Conservation (phyloP, 1,139 yeast genomes). For the Candida frijolesensis region DNA sequence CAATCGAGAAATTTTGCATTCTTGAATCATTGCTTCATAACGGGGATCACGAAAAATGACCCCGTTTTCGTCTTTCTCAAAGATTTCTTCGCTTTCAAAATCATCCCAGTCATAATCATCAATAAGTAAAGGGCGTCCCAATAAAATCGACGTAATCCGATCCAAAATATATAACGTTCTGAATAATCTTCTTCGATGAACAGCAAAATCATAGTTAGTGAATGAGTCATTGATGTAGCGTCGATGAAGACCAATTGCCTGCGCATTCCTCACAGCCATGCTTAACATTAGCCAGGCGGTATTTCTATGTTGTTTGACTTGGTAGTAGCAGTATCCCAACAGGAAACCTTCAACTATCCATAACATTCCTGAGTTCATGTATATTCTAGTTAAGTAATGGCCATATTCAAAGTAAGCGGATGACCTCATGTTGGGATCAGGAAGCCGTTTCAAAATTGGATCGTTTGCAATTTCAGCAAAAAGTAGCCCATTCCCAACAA, state of each 20-base stretch:
- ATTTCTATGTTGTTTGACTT: conserved; percentile 35
- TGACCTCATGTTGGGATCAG: conserved; percentile 12
- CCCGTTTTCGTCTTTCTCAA: conserved; percentile 11
- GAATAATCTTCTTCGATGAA: conserved; percentile 37
- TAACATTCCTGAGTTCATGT: conserved; percentile 21
- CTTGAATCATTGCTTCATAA: conserved; percentile 13
- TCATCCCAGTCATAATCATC: conserved; percentile 47
- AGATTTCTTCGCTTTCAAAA: conserved; percentile 14
- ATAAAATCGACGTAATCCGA: conserved; percentile 36
- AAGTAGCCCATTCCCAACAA: conserved; percentile 15
- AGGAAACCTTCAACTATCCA: conserved; percentile 45
- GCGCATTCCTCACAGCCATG: conserved; percentile 17
- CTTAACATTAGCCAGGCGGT: conserved; percentile 37
- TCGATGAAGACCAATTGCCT: conserved; percentile 18
- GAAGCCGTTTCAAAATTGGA: conserved; percentile 10
- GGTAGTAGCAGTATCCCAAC: conserved; percentile 38
- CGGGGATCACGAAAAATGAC: conserved; percentile 5
- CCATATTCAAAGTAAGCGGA: conserved; percentile 17
- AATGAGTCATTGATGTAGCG: conserved; percentile 18
- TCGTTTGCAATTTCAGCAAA: conserved; percentile 15
- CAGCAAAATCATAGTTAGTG: conserved; percentile 10
- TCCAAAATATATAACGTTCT: conserved; percentile 43
- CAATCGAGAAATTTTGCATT: conserved; percentile 17
- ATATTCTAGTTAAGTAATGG: conserved; percentile 12
- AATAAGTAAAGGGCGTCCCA: conserved; percentile 46